phyloP scores from a whole-genome alignment of 257 asterid species.

The Solanum pinnatisectum region DNA sequence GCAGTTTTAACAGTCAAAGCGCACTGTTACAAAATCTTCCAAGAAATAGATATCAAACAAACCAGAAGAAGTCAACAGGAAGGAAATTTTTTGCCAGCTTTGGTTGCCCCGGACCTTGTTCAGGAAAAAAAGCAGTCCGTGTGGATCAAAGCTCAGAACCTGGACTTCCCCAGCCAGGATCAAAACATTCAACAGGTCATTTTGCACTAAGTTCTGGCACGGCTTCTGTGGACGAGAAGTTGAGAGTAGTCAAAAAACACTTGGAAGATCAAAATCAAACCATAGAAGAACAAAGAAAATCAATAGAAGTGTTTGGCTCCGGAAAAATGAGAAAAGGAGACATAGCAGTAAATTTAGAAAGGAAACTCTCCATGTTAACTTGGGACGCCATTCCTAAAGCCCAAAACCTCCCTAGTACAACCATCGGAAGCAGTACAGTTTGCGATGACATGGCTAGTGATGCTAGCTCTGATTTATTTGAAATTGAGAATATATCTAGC shows the following conservation, averaged over 20 bases:
- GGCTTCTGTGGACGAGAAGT: background rate
- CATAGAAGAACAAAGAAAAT: conserved; percentile 26
- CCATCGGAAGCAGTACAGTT: conserved; percentile 12
- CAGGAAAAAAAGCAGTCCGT: conserved; percentile 30
- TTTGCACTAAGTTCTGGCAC: background rate
- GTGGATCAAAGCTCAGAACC: conserved; percentile 4
- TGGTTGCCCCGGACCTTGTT: conserved; percentile 50
- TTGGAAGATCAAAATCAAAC: background rate
- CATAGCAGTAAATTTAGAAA: conserved; percentile 36
- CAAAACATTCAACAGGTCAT: background rate
- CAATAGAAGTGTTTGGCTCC: conserved; percentile 72
- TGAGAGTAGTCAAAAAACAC: background rate
- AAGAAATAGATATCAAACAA: conserved; percentile 12
- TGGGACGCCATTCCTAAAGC: conserved; percentile 78
- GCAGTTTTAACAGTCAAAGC: conserved; percentile 44
- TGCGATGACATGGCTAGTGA: conserved; percentile 72
- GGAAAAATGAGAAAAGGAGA: conserved; percentile 23
- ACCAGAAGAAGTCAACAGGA: conserved; percentile 29
- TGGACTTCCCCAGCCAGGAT: conserved; percentile 4
- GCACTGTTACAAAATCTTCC: conserved; percentile 15
- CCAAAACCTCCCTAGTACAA: conserved; percentile 12
- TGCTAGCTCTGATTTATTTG: conserved; percentile 79
- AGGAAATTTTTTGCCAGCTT: conserved; percentile 33
- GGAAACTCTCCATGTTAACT: conserved; percentile 61
- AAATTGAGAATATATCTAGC: conserved; percentile 57